Evolutionary conservation across 2,329 filamentous ascomycete species (phyloP).

Genomic region (Arachnomyces sp.): DNA sequence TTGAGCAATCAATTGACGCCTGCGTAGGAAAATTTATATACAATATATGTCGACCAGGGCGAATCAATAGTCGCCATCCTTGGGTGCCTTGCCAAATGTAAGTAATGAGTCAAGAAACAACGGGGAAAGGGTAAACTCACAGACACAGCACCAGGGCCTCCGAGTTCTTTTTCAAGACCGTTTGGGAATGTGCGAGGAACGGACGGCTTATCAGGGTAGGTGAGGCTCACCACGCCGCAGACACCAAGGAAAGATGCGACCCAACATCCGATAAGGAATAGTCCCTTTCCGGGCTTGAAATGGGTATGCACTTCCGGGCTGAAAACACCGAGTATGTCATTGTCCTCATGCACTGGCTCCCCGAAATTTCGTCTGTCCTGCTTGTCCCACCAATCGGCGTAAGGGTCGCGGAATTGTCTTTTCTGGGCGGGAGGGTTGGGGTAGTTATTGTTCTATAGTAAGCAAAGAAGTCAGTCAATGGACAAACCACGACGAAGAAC

Average conservation of each 20-base stretch:
- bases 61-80: background rate
- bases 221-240: constrained; percentile 57
- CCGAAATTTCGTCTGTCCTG: constrained; percentile 96
- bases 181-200: constrained; percentile 60
- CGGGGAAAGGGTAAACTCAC: constrained; percentile 42
- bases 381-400: constrained; percentile 93
- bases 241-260: constrained; percentile 55
- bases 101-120: too few species aligned
- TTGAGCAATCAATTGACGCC: too few species aligned
- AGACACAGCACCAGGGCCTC: constrained; percentile 57
- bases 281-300: constrained; percentile 61
- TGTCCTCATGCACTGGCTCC: constrained; percentile 93
- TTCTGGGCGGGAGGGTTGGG: constrained; percentile 56
- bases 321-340: constrained; percentile 86
- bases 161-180: constrained; percentile 66
- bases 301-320: constrained; percentile 84
- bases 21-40: too few species aligned
- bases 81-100: too few species aligned
- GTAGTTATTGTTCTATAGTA: constrained; percentile 38
- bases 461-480: constrained; percentile 6
- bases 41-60: background rate
- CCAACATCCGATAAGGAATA: constrained; percentile 61
- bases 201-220: constrained; percentile 64
- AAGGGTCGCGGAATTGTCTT: constrained; percentile 84
- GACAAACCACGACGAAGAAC: background rate